Base-by-base conservation (phyloP, 2,329 filamentous ascomycete species). In the Raffaelea arxii region DNA sequence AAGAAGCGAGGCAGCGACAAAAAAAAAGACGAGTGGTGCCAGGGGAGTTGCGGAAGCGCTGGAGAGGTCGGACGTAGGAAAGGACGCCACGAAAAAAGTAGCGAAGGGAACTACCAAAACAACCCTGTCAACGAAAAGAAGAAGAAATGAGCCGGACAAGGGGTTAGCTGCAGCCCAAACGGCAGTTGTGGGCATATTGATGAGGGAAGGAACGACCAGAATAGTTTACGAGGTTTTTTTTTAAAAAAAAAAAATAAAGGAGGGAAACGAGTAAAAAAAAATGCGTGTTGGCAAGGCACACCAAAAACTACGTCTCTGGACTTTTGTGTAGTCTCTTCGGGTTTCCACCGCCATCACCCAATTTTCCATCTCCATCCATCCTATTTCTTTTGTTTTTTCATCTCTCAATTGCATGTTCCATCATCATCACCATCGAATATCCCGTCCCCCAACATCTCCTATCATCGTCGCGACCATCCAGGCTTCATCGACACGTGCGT, bases 201-300 rank as follows among this genome's bases (percentile, higher is more conserved):
- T 12, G 35, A 46, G 36, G 41, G 49, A 45, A 46, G 38, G 43
- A 46, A 24, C 46, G 40, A 47, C 48, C 49, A 46, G 46, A 48
- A 53, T 48, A 43, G 37, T 45, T 39, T 24, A 44, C 22, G 22
- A 36, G 39, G 18, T n/a, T n/a, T n/a, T n/a, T n/a, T n/a, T n/a
- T 25, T 42, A 44, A 43, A 42, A 50, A 40, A 21, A 42, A 48
- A 36, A 46, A 35, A 37, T 25, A 25, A 25, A 36, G 35, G 14
- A 32, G 9, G 38, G 36, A 50, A 51, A 49, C 37, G 22, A 37
- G 35, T 32, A 42, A 19, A 7, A 40, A 42, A 50, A 44, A 44
- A 46, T 19, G 22, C n/a, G 18, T 49, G 51, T 45, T 46, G 44
- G 47, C 37, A 49, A 49, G 49, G 44, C 49, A 46, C 49, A 49